These are phyloP conservation scores for Ceratobasidium sp. DNA, from an alignment of 1,284 basidiomycete species.

Conservation along the genomic window DNA sequence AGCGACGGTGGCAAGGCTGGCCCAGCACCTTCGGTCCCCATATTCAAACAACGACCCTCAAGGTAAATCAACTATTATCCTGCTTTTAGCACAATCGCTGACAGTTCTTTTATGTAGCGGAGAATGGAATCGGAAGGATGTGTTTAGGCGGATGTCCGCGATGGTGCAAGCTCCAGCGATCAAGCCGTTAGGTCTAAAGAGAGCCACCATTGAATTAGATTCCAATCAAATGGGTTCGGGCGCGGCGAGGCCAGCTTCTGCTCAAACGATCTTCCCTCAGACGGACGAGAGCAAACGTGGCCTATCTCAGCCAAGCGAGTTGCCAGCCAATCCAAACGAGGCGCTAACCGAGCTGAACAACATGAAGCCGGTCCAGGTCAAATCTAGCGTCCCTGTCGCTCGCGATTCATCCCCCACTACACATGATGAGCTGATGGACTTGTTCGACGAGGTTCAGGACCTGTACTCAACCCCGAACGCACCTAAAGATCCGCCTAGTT, in stretches of 20 bases:
- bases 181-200: background rate
- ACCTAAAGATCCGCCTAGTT: background rate
- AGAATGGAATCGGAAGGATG: background rate
- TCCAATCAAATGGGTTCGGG: background rate
- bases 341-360: background rate
- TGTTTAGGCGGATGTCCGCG: constrained; percentile 1
- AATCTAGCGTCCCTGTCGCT: background rate
- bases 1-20: background rate
- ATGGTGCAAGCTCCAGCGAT: background rate
- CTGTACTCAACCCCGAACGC: background rate
- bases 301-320: background rate
- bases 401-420: background rate
- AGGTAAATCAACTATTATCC: background rate
- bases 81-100: background rate
- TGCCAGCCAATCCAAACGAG: background rate
- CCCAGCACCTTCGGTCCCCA: background rate
- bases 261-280: too few relatives aligned
- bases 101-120: background rate
- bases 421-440: background rate
- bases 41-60: background rate
- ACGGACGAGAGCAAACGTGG: too few relatives aligned
- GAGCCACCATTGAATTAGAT: background rate
- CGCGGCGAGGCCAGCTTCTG: background rate
- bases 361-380: background rate
- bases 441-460: background rate